phyloP scores from a whole-genome alignment of 176 grass and related monocot species.

The Ananas comosus region DNA sequence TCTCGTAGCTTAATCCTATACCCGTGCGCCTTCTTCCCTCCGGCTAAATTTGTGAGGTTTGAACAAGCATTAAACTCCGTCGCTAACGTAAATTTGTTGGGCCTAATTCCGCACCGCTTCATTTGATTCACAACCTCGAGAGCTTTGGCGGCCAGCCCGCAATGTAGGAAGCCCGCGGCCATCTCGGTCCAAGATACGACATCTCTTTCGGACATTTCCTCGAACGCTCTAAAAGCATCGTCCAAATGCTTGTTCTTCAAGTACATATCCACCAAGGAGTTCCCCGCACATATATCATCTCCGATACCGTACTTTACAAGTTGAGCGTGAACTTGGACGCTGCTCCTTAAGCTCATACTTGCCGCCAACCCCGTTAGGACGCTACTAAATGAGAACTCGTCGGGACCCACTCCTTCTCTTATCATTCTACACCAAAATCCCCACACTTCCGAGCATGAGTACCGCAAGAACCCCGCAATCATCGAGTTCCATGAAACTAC shows the following conservation, averaged over 20 bases:
- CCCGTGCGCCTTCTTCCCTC: constrained; percentile 37
- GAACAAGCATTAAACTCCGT: constrained; percentile 30
- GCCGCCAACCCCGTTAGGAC: constrained; percentile 39
- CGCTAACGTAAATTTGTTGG: constrained; percentile 47
- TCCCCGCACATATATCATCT: constrained; percentile 33
- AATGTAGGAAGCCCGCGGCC: constrained; percentile 36
- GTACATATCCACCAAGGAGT: constrained; percentile 67
- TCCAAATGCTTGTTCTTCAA: constrained; percentile 31
- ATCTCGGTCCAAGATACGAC: constrained; percentile 62
- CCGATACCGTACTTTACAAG: constrained; percentile 43
- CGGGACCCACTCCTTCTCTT: constrained; percentile 15
- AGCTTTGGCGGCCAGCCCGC: constrained; percentile 16
- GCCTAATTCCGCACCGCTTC: constrained; percentile 26
- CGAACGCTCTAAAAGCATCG: constrained; percentile 27
- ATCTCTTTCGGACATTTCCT: constrained; percentile 31
- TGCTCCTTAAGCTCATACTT: constrained; percentile 1
- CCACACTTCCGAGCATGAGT: constrained; percentile 25
- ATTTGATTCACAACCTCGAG: constrained; percentile 28
- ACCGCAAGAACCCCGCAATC: constrained; percentile 28
- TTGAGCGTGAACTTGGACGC: constrained; percentile 46
- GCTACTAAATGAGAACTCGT: constrained; percentile 59
- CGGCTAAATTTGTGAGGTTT: constrained; percentile 6
- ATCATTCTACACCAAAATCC: constrained; percentile 44
- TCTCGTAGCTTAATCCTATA: constrained; percentile 38
- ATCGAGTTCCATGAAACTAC: constrained; percentile 59